A percentile compares a stretch with the other conserved stretches of the same genome.
Evolutionary conservation across 164 flowering plant species (phyloP).

Genomic region (Vitis rupestris): DNA sequence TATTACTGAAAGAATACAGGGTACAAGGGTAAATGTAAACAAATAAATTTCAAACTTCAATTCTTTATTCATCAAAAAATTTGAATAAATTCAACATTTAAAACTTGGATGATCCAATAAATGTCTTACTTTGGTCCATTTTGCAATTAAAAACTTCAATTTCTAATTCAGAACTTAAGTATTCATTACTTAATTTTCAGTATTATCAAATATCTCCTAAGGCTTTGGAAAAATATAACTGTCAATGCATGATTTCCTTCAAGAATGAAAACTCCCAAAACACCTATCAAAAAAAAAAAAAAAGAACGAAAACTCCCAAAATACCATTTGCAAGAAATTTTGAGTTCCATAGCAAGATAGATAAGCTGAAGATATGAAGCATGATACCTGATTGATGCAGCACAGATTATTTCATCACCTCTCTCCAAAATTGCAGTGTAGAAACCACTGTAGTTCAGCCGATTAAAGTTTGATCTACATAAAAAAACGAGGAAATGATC

Average conservation of each 20-base stretch:
- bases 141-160: too few relatives aligned
- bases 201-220: too few relatives aligned
- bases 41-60: background rate
- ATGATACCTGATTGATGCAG: slow-evolving; percentile 89
- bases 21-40: background rate
- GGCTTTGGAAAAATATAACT: too few relatives aligned
- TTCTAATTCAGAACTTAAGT: too few relatives aligned
- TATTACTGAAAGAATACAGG: too few relatives aligned
- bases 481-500: slow-evolving; percentile 5
- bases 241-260: too few relatives aligned
- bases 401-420: slow-evolving; percentile 88
- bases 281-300: background rate
- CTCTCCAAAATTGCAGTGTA: slow-evolving; percentile 79
- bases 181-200: too few relatives aligned
- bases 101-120: too few relatives aligned
- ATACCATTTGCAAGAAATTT: background rate
- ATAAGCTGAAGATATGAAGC: background rate
- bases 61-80: background rate
- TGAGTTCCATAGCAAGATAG: background rate
- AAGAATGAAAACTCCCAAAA: too few relatives aligned
- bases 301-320: background rate
- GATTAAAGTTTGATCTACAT: slow-evolving; percentile 78
- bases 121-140: too few relatives aligned
- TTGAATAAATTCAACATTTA: background rate
- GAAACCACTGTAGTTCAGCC: slow-evolving; percentile 81